phyloP scores from a whole-genome alignment of 1,139 yeast species.

The Saccharomyces hybrid region DNA sequence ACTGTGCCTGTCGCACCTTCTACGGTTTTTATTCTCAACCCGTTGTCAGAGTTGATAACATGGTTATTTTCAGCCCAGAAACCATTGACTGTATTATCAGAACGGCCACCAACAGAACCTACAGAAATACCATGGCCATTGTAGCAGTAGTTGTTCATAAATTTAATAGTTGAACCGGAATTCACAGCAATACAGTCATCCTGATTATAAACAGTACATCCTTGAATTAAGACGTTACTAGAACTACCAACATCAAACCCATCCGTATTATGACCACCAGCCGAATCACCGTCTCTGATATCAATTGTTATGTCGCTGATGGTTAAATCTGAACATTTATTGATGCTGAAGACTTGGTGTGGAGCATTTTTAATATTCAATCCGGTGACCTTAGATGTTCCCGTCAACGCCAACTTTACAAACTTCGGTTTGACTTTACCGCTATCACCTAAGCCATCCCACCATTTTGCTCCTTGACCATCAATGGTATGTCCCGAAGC shows the following conservation, averaged over 20 bases:
- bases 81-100: constrained; percentile 8
- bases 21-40: constrained; percentile 15
- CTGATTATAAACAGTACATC: constrained; percentile 11
- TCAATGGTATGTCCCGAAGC: constrained; percentile 11
- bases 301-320: constrained; percentile 10
- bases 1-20: constrained; percentile 13
- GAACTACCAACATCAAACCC: constrained; percentile 14
- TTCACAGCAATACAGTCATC: constrained; percentile 17
- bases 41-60: constrained; percentile 12
- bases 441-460: constrained; percentile 17
- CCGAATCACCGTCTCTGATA: constrained; percentile 11
- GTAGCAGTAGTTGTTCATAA: constrained; percentile 11
- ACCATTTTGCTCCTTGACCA: constrained; percentile 14
- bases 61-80: constrained; percentile 8
- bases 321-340: constrained; percentile 5
- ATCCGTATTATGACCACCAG: constrained; percentile 14
- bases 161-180: constrained; percentile 12
- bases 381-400: constrained; percentile 7
- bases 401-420: constrained; percentile 8
- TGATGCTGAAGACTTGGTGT: too few relatives aligned
- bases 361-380: constrained; percentile 13
- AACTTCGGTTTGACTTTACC: constrained; percentile 15
- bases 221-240: constrained; percentile 7
- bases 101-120: constrained; percentile 15
- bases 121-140: constrained; percentile 18